Percentiles rank a stretch among this genome's conserved stretches.
Evolutionary conservation across 768 basidiomycete genomes (phyloP).

Genomic region (Mrakia hoshinonis): DNA sequence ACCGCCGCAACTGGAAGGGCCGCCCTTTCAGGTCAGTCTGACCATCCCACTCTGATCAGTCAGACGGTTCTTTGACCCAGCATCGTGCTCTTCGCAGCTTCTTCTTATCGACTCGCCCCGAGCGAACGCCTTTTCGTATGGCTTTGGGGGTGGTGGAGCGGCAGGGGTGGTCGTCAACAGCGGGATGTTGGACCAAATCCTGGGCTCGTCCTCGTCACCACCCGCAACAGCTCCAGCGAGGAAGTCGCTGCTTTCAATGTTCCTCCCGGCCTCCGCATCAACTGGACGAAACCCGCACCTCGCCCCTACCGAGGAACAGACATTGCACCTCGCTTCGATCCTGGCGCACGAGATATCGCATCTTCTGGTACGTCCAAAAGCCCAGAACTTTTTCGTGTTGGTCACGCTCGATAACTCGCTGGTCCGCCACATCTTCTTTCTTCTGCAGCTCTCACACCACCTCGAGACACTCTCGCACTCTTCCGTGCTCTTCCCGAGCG

Average conservation of each 20-base stretch:
- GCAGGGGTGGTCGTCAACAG: conserved; percentile 92
- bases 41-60: too few relatives aligned
- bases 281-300: not conserved
- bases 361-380: too few relatives aligned
- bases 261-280: not conserved
- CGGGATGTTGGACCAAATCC: conserved; percentile 81
- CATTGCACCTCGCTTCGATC: conserved; percentile 76
- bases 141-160: conserved; percentile 75
- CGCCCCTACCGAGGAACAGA: conserved; percentile 59
- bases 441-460: conserved; percentile 80
- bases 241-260: conserved; percentile 16
- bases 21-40: too few relatives aligned
- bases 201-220: conserved; percentile 45
- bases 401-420: too few relatives aligned
- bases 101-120: conserved; percentile 77
- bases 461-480: conserved; percentile 81
- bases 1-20: conserved; percentile 50
- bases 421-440: too few relatives aligned
- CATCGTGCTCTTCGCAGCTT: too few relatives aligned
- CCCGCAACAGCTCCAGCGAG: conserved; percentile 35
- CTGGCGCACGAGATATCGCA: conserved; percentile 91
- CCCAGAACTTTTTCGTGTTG: too few relatives aligned
- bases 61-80: too few relatives aligned
- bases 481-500: conserved; percentile 70
- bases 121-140: conserved; percentile 89